Evolutionary conservation across 2,329 filamentous ascomycete species (phyloP), one percentile per base, ranked within the genome.

Genomic region (Leptographium radiaticola): DNA sequence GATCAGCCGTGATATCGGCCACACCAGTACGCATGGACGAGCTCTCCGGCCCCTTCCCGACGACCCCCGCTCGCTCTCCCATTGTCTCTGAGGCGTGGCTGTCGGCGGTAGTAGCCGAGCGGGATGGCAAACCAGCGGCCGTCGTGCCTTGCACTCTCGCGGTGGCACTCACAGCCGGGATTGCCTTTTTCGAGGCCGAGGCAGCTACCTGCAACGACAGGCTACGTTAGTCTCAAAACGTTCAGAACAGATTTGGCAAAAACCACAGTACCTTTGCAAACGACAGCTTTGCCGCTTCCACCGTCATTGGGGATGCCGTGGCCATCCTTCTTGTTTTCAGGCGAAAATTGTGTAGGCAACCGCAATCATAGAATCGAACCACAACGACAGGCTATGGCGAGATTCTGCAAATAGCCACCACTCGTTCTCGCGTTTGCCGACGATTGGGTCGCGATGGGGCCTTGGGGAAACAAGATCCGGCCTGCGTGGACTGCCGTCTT

Each of bases 201-300:
- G 60, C 59, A 39, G 51, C 57, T 43, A 60, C 61, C 57, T 62
- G 49, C 36, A 34, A 13, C 5, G 30, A 38, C 10, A 11, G 33
- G 4, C 12, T 10, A n/a, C 25, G 18, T 44, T 51, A 34, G 49
- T 4, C 25, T 44, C 10, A 2, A 44, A 30, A 13, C 11, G 18
- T 20, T 6, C 9, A 13, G 12, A 18, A 44, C 42, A 15, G 18
- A 25, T 7, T 38, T 31, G 16, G 13, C 11, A 40, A 18, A 34
- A 12, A 20, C 2, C 25, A 13, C 56, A 73, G 55, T 71, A 87
- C 86, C 77, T 87, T 89, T 69, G 86, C 86, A 74, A 89, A 89
- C 45, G 85, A 87, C 61, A 83, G 77, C 68, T 80, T 81, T 52
- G 71, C 70, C 53, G 70, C 59, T 59, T 76, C 75, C 58, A 72